These are phyloP conservation scores for Plantago rigida DNA, from an alignment of 305 asterid genomes.

Conservation along the genomic window DNA sequence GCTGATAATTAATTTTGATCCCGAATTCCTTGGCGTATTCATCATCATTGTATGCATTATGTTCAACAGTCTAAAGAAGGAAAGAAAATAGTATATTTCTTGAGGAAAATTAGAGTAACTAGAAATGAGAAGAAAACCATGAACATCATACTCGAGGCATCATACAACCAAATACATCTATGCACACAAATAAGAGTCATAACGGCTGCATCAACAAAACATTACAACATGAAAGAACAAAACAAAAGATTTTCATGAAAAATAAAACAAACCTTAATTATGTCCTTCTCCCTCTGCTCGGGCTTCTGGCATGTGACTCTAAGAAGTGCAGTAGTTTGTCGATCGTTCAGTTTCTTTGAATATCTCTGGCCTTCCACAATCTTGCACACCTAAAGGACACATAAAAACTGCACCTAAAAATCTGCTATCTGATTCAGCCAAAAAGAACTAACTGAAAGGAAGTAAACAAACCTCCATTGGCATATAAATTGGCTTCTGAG, in stretches of 20 bases:
- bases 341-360: conserved; percentile 77
- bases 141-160: too few species aligned
- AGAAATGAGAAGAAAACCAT: neutral
- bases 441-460: neutral
- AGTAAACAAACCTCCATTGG: conserved; percentile 77
- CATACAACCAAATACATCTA: too few species aligned
- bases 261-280: conserved; percentile 46
- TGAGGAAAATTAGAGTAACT: conserved; percentile 6
- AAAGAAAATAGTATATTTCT: neutral
- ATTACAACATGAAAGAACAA: neutral
- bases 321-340: conserved; percentile 74
- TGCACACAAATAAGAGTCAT: too few species aligned
- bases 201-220: neutral
- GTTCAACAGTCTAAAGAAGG: conserved; percentile 53
- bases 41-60: conserved; percentile 69
- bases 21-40: conserved; percentile 83
- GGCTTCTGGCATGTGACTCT: conserved; percentile 96
- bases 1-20: conserved; percentile 63
- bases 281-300: conserved; percentile 61
- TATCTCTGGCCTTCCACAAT: conserved; percentile 90
- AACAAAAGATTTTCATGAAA: neutral
- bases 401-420: neutral
- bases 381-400: conserved; percentile 63
- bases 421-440: too few species aligned
- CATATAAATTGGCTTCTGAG: conserved; percentile 52